Evolutionary conservation across 495 filamentous ascomycete species (phyloP).

Genomic region (Alectoria sarmentosa): DNA sequence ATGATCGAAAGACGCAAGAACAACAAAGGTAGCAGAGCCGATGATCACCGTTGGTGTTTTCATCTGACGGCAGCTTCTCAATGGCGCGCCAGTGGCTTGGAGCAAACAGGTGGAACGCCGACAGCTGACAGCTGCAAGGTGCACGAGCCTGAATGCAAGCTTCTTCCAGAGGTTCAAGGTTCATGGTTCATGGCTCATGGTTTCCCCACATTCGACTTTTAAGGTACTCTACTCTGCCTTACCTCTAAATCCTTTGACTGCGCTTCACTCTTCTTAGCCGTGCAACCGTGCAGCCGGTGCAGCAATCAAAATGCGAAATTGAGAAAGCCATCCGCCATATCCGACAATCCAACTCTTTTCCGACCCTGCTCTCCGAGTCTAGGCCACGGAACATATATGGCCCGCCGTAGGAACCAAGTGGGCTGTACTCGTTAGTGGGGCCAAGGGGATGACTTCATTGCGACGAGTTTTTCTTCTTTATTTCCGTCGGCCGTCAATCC

Average conservation of each 20-base stretch:
- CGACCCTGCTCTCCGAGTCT: too few species aligned
- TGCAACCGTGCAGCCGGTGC: too few species aligned
- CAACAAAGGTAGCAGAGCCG: neutral
- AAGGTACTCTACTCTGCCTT: too few species aligned
- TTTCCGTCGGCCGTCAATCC: neutral
- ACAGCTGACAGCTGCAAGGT: neutral
- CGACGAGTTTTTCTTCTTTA: neutral
- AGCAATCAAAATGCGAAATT: too few species aligned
- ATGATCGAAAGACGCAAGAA: neutral
- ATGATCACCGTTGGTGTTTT: neutral
- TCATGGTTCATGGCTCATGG: too few species aligned
- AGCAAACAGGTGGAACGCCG: neutral
- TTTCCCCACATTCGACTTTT: neutral
- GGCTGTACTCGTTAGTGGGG: neutral
- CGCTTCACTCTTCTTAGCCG: neutral
- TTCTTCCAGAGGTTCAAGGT: neutral
- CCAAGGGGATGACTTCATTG: neutral
- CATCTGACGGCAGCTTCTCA: neutral
- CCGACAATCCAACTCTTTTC: too few species aligned
- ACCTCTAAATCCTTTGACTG: neutral
- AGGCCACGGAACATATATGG: constrained; percentile 3
- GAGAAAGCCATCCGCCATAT: neutral
- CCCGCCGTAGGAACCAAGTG: constrained; percentile 9
- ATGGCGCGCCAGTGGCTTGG: neutral
- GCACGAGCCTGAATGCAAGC: neutral